Evolutionary conservation across 139 green algal species (phyloP), one percentile per base, ranked within the genome.

Genomic region (Micractinium sp.): DNA sequence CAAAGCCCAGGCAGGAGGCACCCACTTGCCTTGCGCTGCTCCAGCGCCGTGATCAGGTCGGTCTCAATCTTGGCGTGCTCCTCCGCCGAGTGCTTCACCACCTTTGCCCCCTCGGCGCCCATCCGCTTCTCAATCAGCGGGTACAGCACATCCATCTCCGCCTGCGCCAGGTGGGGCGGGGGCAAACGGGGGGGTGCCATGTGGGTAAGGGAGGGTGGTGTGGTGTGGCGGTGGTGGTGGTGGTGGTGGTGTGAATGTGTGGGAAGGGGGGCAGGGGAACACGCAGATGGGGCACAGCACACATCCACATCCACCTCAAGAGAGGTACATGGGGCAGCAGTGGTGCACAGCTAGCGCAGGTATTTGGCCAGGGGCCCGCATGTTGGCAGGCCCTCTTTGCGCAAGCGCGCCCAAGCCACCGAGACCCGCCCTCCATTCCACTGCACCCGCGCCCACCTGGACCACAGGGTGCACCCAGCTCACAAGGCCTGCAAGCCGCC

Each of bases 121-220:
- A 88, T 31, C 66, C 27, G 35, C 83, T 88, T 88, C 66, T 82
- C 88, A 36, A 91, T 56, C 39, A 91, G 22, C 13, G 88, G 88
- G 88, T 87, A 91, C 66, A 91, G 88, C 75, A 87, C 77, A 1
- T 88, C 83, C 33, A 88, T 63, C 88, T 91, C 88, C 0, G 78
- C 88, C 85, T 89, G 85, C 25, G 41, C 73, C 14, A 12, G 31
- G 31, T 4, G 71, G 71, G 71, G 18, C 27, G 31, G 67, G 67
- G 67, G n/a, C n/a, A n/a, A 75, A 29, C 27, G 67, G 67, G 63
- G 9, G 13, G 63, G 13, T 20, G 63, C 3, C 16, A 23, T 20
- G 63, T 73, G 13, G 63, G 63, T 73, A n/a, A n/a, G n/a, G n/a
- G n/a, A n/a, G n/a, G n/a, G n/a, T n/a, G n/a, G n/a, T n/a, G n/a